Conservation (phyloP, 2,329 filamentous ascomycete species). For the Cryphonectria carpinicola region DNA sequence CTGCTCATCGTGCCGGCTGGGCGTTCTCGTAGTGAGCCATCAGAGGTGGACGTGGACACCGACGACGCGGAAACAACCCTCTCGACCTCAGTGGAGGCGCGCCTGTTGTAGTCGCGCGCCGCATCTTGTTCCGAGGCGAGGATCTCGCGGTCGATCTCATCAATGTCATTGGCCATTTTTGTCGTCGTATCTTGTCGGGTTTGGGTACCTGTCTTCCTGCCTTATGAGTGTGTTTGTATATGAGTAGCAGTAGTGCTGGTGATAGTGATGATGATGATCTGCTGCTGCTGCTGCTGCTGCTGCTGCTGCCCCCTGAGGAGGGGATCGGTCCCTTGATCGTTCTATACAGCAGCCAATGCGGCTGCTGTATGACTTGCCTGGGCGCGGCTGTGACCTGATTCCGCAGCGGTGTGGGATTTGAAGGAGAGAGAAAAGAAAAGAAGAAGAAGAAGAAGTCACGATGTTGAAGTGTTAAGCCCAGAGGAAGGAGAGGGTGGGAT, state of each 20-base stretch:
- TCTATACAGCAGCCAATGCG: neutral
- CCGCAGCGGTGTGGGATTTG: neutral
- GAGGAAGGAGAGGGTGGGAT: neutral
- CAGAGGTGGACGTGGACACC: slow-evolving; percentile 53
- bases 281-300: neutral
- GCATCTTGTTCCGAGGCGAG: slow-evolving; percentile 59
- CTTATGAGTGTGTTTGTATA: neutral
- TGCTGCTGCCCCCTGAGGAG: neutral
- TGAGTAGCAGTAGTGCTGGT: no score
- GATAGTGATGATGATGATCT: no score
- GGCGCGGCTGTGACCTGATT: neutral
- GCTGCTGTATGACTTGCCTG: neutral
- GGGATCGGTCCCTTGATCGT: neutral
- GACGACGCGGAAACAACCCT: slow-evolving; percentile 60
- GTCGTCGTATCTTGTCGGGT: slow-evolving; percentile 18
- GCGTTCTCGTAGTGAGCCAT: slow-evolving; percentile 39
- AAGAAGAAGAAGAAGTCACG: neutral
- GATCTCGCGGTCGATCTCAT: slow-evolving; percentile 59
- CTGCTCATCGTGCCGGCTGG: slow-evolving; percentile 56
- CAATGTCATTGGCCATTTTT: slow-evolving; percentile 42
- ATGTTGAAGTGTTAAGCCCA: neutral
- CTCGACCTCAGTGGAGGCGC: slow-evolving; percentile 58
- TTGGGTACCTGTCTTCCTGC: neutral
- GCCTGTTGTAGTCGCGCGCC: slow-evolving; percentile 44
- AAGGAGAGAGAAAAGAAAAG: neutral